phyloP scores from a whole-genome alignment of 2,329 filamentous ascomycete genomes.

The Calonectria hongkongensis region DNA sequence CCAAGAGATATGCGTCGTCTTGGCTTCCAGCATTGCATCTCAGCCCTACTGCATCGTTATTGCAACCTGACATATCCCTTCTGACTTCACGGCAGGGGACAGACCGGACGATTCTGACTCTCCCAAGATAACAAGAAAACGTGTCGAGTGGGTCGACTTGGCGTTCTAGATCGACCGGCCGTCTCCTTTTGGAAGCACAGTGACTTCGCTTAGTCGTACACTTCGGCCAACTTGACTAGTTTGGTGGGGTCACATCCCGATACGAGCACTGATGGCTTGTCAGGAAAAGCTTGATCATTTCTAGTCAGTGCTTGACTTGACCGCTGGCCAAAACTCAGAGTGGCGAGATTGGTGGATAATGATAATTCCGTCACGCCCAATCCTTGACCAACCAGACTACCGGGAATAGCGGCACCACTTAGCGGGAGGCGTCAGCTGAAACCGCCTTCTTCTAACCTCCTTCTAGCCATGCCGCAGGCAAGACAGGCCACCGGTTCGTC shows the following conservation, averaged over 20 bases:
- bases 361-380: neutral
- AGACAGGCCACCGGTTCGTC: neutral
- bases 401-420: slow-evolving; percentile 8
- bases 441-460: slow-evolving; percentile 2
- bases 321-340: neutral
- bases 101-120: slow-evolving; percentile 10
- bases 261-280: slow-evolving; percentile 16
- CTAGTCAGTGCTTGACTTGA: slow-evolving; percentile 22
- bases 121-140: slow-evolving; percentile 12
- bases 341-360: slow-evolving; percentile 31
- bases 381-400: slow-evolving; percentile 1
- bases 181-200: slow-evolving; percentile 12
- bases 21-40: neutral
- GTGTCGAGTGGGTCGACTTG: neutral
- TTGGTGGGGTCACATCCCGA: slow-evolving; percentile 3
- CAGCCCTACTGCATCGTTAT: slow-evolving; percentile 9
- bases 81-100: neutral
- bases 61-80: neutral
- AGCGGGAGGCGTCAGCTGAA: slow-evolving; percentile 12
- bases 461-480: neutral
- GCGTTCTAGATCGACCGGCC: slow-evolving; percentile 15
- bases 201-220: slow-evolving; percentile 10
- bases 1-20: slow-evolving; percentile 1
- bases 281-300: slow-evolving; percentile 23
- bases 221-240: slow-evolving; percentile 24